phyloP scores from a whole-genome alignment of 345 rosid species.

The Aquilaria malaccensis region DNA sequence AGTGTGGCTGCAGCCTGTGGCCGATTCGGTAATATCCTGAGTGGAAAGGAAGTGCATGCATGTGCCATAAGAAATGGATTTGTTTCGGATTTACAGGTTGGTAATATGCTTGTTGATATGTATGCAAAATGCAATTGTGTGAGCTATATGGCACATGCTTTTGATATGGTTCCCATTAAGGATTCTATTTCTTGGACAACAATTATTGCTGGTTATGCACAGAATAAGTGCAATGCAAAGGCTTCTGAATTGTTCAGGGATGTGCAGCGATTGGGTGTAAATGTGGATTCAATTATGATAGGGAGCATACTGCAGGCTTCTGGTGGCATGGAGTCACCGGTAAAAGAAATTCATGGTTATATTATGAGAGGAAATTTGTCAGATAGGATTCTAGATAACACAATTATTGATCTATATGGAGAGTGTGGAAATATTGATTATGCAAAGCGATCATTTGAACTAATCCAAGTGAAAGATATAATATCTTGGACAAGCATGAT shows the following conservation, averaged over 20 bases:
- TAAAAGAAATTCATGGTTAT: slow-evolving; percentile 70
- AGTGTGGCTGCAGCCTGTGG: slow-evolving; percentile 53
- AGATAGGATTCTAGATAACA: slow-evolving; percentile 57
- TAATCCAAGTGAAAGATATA: slow-evolving; percentile 50
- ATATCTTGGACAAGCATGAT: slow-evolving; percentile 95
- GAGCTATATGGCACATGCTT: slow-evolving; percentile 47
- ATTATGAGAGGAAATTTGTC: slow-evolving; percentile 43
- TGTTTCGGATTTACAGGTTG: slow-evolving; percentile 48
- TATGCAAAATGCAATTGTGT: slow-evolving; percentile 58
- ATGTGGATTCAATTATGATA: slow-evolving; percentile 61
- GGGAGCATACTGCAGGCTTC: slow-evolving; percentile 69
- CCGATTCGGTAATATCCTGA: slow-evolving; percentile 45
- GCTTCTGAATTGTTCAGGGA: slow-evolving; percentile 45
- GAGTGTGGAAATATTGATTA: slow-evolving; percentile 46
- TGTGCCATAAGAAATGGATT: slow-evolving; percentile 53
- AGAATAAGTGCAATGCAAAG: slow-evolving; percentile 36
- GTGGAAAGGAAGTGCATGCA: slow-evolving; percentile 76
- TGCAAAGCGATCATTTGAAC: slow-evolving; percentile 50
- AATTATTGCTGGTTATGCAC: slow-evolving; percentile 62
- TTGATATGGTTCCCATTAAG: slow-evolving; percentile 41
- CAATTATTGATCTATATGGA: slow-evolving; percentile 60
- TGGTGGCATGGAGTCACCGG: slow-evolving; percentile 29
- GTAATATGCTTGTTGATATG: slow-evolving; percentile 74
- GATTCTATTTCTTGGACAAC: slow-evolving; percentile 89
- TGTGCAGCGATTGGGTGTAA: slow-evolving; percentile 33